Evolutionary conservation across 208 protist species (phyloP).

Genomic region (Leishmania tarentolae): DNA sequence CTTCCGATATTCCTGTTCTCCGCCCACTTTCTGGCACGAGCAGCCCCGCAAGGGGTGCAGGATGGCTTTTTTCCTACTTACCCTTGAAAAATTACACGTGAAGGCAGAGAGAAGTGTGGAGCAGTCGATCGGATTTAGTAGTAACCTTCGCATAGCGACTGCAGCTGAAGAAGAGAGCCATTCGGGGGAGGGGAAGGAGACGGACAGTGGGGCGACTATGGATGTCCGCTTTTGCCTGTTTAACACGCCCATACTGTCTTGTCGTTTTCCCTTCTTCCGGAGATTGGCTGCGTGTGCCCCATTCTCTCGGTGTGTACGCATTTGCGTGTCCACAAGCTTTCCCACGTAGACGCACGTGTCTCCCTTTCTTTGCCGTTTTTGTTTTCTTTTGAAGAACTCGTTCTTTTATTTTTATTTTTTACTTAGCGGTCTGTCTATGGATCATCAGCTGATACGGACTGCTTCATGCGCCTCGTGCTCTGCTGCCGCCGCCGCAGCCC

Average conservation of each 20-base stretch:
- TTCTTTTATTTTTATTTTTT: constrained; percentile 10
- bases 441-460: background rate
- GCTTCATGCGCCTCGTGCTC: background rate
- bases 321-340: background rate
- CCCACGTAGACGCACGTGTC: background rate
- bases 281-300: too few relatives aligned
- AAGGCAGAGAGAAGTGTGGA: background rate
- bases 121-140: background rate
- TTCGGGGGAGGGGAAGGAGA: background rate
- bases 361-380: background rate
- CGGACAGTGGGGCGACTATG: background rate
- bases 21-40: background rate
- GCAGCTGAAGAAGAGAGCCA: background rate
- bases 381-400: background rate
- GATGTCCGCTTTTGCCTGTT: background rate
- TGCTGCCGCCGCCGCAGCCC: background rate
- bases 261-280: background rate
- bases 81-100: background rate
- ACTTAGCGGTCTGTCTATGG: background rate
- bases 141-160: background rate
- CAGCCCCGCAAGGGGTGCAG: background rate
- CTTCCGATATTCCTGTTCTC: background rate
- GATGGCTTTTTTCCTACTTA: background rate
- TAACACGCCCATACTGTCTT: background rate
- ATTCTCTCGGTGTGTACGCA: background rate